A percentile compares a stretch with the other conserved stretches of the same genome.
These are phyloP conservation scores for Echium plantagineum DNA, from an alignment of 257 asterid genomes.

Conservation along the genomic window DNA sequence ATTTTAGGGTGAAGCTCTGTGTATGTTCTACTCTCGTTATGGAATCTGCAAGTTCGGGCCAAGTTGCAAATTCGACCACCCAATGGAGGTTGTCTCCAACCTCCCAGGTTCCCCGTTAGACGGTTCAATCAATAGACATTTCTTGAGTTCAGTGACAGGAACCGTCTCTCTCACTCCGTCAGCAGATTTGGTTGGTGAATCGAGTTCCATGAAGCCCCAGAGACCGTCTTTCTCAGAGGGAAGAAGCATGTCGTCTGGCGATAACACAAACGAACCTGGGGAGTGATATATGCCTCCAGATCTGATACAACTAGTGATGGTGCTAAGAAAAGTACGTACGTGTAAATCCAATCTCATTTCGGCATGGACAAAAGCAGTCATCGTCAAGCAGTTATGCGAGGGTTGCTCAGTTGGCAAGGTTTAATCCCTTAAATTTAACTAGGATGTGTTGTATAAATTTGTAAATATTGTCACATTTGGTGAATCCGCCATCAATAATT, in stretches of 20 bases:
- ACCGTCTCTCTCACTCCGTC: slow-evolving; percentile 48
- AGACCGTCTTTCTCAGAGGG: slow-evolving; percentile 56
- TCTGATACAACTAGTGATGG: slow-evolving; percentile 29
- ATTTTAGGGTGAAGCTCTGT: slow-evolving; percentile 81
- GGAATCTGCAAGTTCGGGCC: slow-evolving; percentile 99
- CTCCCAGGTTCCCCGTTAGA: slow-evolving; percentile 53
- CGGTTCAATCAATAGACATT: slow-evolving; percentile 41
- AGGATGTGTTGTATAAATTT: neutral
- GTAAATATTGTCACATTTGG: neutral
- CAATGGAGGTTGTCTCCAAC: slow-evolving; percentile 68
- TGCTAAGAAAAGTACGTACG: slow-evolving; percentile 24
- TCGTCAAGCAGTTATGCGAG: slow-evolving; percentile 28
- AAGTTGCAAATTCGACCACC: slow-evolving; percentile 98
- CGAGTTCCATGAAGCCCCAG: slow-evolving; percentile 51
- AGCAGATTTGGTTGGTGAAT: slow-evolving; percentile 56
- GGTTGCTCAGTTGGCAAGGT: neutral
- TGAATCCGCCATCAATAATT: neutral
- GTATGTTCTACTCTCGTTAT: slow-evolving; percentile 84
- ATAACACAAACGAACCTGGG: slow-evolving; percentile 60
- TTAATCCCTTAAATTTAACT: neutral
- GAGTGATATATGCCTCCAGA: slow-evolving; percentile 38
- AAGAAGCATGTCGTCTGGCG: slow-evolving; percentile 63
- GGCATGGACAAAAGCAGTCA: slow-evolving; percentile 52
- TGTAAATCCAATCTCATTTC: slow-evolving; percentile 65
- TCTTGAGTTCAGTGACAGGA: slow-evolving; percentile 61